Percentiles rank a stretch among this genome's conserved stretches.
These are phyloP conservation scores for Acrocalymma vagum DNA, from an alignment of 2,329 filamentous ascomycete species.

Conservation along the genomic window DNA sequence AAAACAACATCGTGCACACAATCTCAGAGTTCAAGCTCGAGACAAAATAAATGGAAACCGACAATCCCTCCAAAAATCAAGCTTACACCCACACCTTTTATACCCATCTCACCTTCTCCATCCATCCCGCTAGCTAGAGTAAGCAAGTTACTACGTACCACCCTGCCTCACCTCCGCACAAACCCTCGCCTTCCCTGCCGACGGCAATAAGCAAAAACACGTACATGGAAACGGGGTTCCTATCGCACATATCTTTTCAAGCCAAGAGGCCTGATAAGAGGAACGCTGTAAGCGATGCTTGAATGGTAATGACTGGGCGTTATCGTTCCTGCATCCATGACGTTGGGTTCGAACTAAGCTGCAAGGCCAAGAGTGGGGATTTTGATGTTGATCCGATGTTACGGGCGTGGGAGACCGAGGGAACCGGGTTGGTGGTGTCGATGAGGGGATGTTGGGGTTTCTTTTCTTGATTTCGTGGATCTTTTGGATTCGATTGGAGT, in stretches of 20 bases:
- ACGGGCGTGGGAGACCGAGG: too few relatives aligned
- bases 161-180: background rate
- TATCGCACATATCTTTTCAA: slow-evolving; percentile 5
- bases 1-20: background rate
- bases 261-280: slow-evolving; percentile 6
- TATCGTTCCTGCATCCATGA: slow-evolving; percentile 16
- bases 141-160: too few relatives aligned
- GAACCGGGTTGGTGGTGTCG: too few relatives aligned
- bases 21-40: background rate
- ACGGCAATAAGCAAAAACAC: background rate
- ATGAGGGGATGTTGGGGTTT: too few relatives aligned
- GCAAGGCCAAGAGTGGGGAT: slow-evolving; percentile 10
- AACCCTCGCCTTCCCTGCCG: background rate
- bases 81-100: slow-evolving; percentile 1
- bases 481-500: too few relatives aligned
- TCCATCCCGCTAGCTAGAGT: too few relatives aligned
- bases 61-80: slow-evolving; percentile 9
- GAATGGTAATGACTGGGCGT: slow-evolving; percentile 8
- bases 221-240: background rate
- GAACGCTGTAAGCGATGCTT: slow-evolving; percentile 6
- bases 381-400: slow-evolving; percentile 1
- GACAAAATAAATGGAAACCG: background rate
- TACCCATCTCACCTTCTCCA: background rate
- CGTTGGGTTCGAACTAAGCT: slow-evolving; percentile 1
- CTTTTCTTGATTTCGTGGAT: too few relatives aligned